Base-by-base conservation (phyloP, 2,329 filamentous ascomycete species). In the Talaromyces marneffei region DNA sequence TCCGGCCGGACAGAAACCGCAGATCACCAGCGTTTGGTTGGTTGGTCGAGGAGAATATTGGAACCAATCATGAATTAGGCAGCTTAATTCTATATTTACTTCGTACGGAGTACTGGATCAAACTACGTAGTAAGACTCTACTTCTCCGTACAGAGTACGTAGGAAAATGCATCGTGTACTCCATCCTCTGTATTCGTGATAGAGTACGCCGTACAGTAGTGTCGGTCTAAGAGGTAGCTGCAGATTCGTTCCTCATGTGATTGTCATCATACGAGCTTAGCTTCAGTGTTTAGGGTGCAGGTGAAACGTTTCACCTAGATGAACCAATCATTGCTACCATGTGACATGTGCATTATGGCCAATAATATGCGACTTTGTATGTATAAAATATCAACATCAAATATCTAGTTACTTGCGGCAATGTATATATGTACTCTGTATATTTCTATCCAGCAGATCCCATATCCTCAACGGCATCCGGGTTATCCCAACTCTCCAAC, bases 401-500 rank as follows among this genome's bases (percentile, higher is more conserved):
- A n/a, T 35, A 35, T 35, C 4, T 35, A 35, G 29, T 33, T 25
- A 42, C 18, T 10, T 20, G 39, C 39, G 39, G 20, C 20, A 4
- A 44, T 44, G 40, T 44, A 44, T 44, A 12, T 27, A 27, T 46
- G 27, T 25, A 37, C 39, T 8, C 29, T 31, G n/a, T 50, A 33
- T 31, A 31, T 20, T 5, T 16, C 48, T 52, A 52, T 52, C 40
- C 50, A 37, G 61, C 60, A n/a, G 61, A 62, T 6, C 86, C 86
- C 62, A 87, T 71, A 71, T 91, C 87, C 72, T 94, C 90, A 29
- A 88, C 83, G 1, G 90, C 90, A 71, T 84, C 88, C 37, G 78
- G 74, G 61, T 85, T 79, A 74, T 92, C 83, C 91, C 92, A 96
- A 33, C 87, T 91, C 62, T 81, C 79, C 68, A 79, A 79, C 78